Percentiles rank a stretch among this genome's conserved stretches.
phyloP scores from a whole-genome alignment of 1,284 basidiomycete genomes.

The Ceratobasidium sp. region DNA sequence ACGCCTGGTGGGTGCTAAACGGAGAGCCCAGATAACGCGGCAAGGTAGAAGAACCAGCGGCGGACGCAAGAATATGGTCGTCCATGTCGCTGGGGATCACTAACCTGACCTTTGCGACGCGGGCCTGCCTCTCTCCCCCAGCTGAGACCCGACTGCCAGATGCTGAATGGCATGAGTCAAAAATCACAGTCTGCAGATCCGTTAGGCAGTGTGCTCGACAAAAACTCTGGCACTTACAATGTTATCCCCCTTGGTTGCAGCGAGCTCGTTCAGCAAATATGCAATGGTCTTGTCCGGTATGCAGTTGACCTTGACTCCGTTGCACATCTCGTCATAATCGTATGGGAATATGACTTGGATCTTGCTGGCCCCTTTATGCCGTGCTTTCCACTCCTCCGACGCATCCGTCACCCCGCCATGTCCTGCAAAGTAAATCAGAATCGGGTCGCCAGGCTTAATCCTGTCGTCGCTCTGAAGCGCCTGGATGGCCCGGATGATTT shows the following conservation, averaged over 20 bases:
- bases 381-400: neutral
- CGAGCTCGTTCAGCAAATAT: conserved; percentile 8
- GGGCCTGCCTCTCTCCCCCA: neutral
- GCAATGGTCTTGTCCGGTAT: conserved; percentile 28
- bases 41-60: neutral
- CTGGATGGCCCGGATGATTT: conserved; percentile 4
- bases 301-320: conserved; percentile 14
- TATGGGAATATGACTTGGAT: conserved; percentile 33
- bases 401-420: conserved; percentile 18
- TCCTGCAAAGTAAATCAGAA: conserved; percentile 25
- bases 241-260: conserved; percentile 22
- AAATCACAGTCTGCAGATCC: conserved; percentile 20
- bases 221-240: neutral
- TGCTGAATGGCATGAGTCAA: conserved; percentile 30
- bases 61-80: neutral
- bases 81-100: conserved; percentile 17
- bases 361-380: neutral
- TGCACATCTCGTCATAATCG: neutral
- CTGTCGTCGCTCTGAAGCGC: neutral
- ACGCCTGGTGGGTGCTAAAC: conserved; percentile 20
- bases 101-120: neutral
- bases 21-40: neutral
- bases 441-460: conserved; percentile 22
- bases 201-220: neutral
- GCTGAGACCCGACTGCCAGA: conserved; percentile 4